Base-by-base conservation (phyloP, 2,329 filamentous ascomycete species). In the Ophiostoma perfectum region DNA sequence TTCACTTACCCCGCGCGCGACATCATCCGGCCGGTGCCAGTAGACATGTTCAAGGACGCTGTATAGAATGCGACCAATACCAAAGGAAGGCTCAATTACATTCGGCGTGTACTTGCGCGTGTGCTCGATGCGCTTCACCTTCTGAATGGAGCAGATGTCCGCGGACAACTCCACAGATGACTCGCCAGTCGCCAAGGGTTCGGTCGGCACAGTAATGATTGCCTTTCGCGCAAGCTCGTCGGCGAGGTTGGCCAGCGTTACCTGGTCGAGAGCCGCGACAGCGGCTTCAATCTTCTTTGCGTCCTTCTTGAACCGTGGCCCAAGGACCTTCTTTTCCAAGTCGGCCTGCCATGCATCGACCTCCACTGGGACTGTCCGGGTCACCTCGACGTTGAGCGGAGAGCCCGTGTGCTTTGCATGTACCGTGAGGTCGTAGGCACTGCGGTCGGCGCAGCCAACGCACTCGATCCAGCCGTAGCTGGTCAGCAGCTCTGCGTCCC, bases 401-500 rank as follows among this genome's bases (percentile, higher is more conserved):
- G 90, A 88, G 70, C 92, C 93, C 44, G 95, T 98, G 82, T 92
- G 93, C 81, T 97, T 94, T 77, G 90, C 89, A 80, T 98, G 95
- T 8, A 97, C 93, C 52, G 87, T 90, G 77, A 98, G 79, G 79
- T 99, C 95, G 78, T 97, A 99, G 36, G 95, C 95, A 77, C 91
- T 96, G 75, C 95, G 88, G 78, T 78, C 72, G 70, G 95, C 95
- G 78, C 95, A 98, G 71, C 95, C 95, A 75, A 98, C 94, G 78
- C 94, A 98, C 82, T 99, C 95, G 72, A 98, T 91, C 95, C 95
- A 99, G 77, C 95, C 95, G 75, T 93, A 93, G 70, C 90, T 93
- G 69, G 92, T 98, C 71, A 90, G 83, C 68, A 99, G 82, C 79
- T 99, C 95, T 14, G 93, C 94, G 79, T 99, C 95, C 95, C 95